Conservation (phyloP, 192 early-diverging fungal genomes). For the Coemansia sp. region DNA sequence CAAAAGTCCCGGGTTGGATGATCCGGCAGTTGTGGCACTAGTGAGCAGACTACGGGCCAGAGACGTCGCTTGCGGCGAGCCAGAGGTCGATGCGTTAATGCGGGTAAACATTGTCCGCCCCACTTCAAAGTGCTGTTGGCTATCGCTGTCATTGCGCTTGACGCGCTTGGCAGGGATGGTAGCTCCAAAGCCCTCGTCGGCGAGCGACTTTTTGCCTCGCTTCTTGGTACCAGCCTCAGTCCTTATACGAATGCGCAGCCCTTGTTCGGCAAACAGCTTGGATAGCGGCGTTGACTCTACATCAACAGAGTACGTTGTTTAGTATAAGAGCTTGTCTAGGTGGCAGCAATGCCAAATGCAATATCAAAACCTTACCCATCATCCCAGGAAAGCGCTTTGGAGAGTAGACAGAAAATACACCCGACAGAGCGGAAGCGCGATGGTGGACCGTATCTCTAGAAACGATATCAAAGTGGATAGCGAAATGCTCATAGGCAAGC, state of each 20-base stretch:
- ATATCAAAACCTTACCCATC: constrained; percentile 57
- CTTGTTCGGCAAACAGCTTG: constrained; percentile 90
- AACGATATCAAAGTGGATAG: not conserved
- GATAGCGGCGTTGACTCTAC: constrained; percentile 83
- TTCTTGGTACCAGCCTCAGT: constrained; percentile 73
- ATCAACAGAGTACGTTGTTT: not conserved
- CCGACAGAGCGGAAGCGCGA: constrained; percentile 68
- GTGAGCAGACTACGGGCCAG: constrained; percentile 8
- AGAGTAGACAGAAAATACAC: constrained; percentile 81
- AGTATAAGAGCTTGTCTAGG: constrained; percentile 30
- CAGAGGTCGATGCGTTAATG: constrained; percentile 1
- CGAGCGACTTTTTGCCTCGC: constrained; percentile 26
- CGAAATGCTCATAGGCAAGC: not conserved
- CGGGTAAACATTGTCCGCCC: constrained; percentile 3
- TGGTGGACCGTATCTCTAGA: constrained; percentile 33
- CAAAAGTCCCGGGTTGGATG: constrained; percentile 12
- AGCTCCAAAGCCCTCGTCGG: not conserved
- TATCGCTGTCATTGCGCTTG: not conserved
- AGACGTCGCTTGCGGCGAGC: constrained; percentile 1
- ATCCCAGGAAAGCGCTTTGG: constrained; percentile 96
- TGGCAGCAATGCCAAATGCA: not conserved
- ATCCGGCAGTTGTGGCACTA: not conserved
- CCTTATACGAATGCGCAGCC: constrained; percentile 89
- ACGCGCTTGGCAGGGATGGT: constrained; percentile 19
- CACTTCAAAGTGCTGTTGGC: not conserved